Base-by-base conservation (phyloP, 1,284 basidiomycete species). In the Tetrapyrgos nigripes region DNA sequence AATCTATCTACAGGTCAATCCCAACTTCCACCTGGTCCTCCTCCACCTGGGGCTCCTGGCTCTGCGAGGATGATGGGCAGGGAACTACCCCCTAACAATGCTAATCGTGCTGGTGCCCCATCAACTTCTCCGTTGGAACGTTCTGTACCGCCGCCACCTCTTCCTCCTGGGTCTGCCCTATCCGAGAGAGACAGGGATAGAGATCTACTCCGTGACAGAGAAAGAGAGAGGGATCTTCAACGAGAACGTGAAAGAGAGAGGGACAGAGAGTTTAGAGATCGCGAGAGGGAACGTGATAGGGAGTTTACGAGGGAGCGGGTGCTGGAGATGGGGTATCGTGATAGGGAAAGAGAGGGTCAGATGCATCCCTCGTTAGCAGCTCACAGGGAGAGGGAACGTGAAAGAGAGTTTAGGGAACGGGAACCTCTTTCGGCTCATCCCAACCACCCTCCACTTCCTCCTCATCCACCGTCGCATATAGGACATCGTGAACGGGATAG, bases 401-500 rank as follows among this genome's bases (percentile, higher is more conserved):
- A 55, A 10, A 45, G 58, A 48, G 50, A 61, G 23, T 35, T 45
- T 37, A 10, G 50, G 27, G 57, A 59, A 35, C 26, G 26, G n/a
- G 49, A 47, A 45, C 21, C 13, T 31, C 24, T 43, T 37, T 48
- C 8, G n/a, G n/a, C n/a, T n/a, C n/a, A n/a, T n/a, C n/a, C n/a
- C n/a, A n/a, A n/a, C n/a, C n/a, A n/a, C 47, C 37, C 4, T 31
- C 40, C 3, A 28, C 57, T 59, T 26, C 45, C 28, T 31, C 57
- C 49, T 28, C 47, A 31, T 8, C 54, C 37, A 24, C 51, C 3
- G 3, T 31, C 28, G 23, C 14, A 52, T 53, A 40, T 59, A 52
- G 23, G 53, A 53, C 55, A 68, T 46, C 70, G 68, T 1, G 68
- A 72, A 53, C 54, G 54, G 21, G 66, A 63, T 29, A 40, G 64